phyloP scores from a whole-genome alignment of 1,284 basidiomycete genomes.

The Leccinum huronense region DNA sequence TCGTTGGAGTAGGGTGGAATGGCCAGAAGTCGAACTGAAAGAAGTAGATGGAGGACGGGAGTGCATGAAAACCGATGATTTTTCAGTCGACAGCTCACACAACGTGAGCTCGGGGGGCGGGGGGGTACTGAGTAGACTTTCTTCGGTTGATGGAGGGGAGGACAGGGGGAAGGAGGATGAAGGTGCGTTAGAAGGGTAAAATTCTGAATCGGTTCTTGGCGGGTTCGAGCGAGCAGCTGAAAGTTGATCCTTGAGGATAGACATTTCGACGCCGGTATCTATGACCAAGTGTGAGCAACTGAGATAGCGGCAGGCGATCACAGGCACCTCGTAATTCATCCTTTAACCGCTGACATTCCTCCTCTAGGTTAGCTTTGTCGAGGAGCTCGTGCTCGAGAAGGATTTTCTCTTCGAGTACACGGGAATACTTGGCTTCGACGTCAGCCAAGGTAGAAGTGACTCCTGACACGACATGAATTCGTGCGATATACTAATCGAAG shows the following conservation, averaged over 20 bases:
- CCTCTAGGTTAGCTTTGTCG: conserved; percentile 86
- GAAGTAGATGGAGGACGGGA: conserved; percentile 40
- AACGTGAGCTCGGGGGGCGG: conserved; percentile 62
- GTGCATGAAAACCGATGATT: conserved; percentile 26
- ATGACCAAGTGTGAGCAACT: conserved; percentile 23
- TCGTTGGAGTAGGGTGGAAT: conserved; percentile 50
- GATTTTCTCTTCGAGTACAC: conserved; percentile 94
- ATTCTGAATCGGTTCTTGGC: conserved; percentile 25
- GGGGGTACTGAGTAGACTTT: conserved; percentile 53
- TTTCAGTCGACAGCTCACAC: conserved; percentile 55
- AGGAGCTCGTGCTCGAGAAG: conserved; percentile 96
- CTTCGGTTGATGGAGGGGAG: conserved; percentile 31
- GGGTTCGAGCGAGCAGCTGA: conserved; percentile 40
- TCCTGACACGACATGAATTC: neutral
- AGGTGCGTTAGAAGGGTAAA: conserved; percentile 29
- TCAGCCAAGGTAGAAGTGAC: conserved; percentile 90
- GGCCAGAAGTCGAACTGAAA: conserved; percentile 40
- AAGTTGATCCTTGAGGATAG: conserved; percentile 78
- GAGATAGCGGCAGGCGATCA: conserved; percentile 10
- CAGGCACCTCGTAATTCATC: conserved; percentile 88
- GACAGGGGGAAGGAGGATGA: conserved; percentile 23
- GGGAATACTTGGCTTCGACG: conserved; percentile 87
- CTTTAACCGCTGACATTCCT: conserved; percentile 88
- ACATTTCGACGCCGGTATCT: conserved; percentile 86
- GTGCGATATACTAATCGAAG: neutral